Evolutionary conservation across 1,139 yeast species (phyloP).

Genomic region (Yamadazyma spencermartinsiae): DNA sequence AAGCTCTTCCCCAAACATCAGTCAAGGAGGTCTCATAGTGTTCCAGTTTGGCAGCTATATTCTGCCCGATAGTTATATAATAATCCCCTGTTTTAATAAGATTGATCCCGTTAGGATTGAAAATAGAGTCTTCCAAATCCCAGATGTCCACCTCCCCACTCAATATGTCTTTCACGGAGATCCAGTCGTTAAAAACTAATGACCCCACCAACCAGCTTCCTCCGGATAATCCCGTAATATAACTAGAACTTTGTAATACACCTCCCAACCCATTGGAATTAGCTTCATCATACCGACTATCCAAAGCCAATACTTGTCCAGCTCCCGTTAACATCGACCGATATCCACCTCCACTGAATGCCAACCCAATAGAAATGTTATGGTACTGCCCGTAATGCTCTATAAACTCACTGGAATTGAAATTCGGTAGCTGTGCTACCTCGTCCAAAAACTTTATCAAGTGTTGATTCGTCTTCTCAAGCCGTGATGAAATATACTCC

Average conservation of each 20-base stretch:
- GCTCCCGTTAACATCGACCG: slow-evolving; percentile 49
- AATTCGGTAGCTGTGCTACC: slow-evolving; percentile 33
- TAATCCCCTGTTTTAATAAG: slow-evolving; percentile 34
- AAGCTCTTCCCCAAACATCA: slow-evolving; percentile 48
- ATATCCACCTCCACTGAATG: slow-evolving; percentile 50
- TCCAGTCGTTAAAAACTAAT: slow-evolving; percentile 38
- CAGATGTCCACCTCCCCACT: slow-evolving; percentile 30
- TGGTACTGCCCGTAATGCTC: slow-evolving; percentile 23
- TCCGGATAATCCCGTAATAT: slow-evolving; percentile 45
- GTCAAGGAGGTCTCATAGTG: slow-evolving; percentile 41
- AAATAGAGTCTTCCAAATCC: slow-evolving; percentile 41
- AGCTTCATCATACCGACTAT: slow-evolving; percentile 29
- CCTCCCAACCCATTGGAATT: slow-evolving; percentile 38
- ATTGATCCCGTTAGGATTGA: slow-evolving; percentile 41
- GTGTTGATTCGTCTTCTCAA: slow-evolving; percentile 31
- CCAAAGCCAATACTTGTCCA: slow-evolving; percentile 40
- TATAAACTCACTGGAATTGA: slow-evolving; percentile 34
- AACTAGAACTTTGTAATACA: slow-evolving; percentile 38
- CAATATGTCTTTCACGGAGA: slow-evolving; percentile 37
- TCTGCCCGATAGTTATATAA: slow-evolving; percentile 29
- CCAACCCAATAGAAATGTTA: slow-evolving; percentile 42
- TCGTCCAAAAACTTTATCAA: slow-evolving; percentile 31
- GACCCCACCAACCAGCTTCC: slow-evolving; percentile 48
- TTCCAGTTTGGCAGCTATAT: slow-evolving; percentile 31
- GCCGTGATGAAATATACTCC: slow-evolving; percentile 29